Evolutionary conservation across 805 yeast genomes (phyloP).

Genomic region (Starmerella geochares): DNA sequence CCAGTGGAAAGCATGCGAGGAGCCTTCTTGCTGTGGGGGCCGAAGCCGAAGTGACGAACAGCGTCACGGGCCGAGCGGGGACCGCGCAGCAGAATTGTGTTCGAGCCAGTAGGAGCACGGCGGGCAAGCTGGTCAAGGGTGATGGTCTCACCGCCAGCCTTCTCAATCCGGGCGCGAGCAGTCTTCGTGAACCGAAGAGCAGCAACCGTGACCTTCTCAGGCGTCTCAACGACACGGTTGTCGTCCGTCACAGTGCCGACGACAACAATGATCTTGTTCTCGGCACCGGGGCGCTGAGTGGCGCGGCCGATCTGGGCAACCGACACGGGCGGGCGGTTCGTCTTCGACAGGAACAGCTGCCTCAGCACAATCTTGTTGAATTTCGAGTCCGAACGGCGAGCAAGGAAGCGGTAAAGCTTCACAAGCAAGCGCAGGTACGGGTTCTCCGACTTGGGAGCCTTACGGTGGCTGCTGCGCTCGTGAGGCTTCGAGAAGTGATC

Average conservation of each 20-base stretch:
- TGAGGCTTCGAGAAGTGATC: conserved; percentile 96
- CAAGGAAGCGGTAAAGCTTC: conserved; percentile 96
- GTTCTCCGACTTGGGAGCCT: conserved; percentile 98
- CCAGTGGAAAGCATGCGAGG: conserved; percentile 96
- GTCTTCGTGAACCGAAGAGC: conserved; percentile 99
- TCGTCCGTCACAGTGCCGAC: conserved; percentile 99
- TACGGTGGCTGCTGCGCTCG: conserved; percentile 90
- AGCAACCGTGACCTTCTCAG: conserved; percentile 88
- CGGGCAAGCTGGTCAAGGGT: conserved; percentile 98
- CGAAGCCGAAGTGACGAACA: conserved; percentile 98
- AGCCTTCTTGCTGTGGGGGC: conserved; percentile 99
- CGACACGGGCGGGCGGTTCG: conserved; percentile 99
- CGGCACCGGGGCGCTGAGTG: conserved; percentile 70
- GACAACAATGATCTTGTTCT: conserved; percentile 88
- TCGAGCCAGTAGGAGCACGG: conserved; percentile 98
- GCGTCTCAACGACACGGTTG: conserved; percentile 84
- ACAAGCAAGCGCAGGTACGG: conserved; percentile 97
- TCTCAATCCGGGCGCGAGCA: conserved; percentile 93
- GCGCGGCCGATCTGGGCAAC: conserved; percentile 83
- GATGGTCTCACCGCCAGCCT: conserved; percentile 99
- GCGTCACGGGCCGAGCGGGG: conserved; percentile 99
- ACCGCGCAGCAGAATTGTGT: conserved; percentile 97
- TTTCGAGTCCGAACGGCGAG: conserved; percentile 97
- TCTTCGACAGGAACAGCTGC: conserved; percentile 92
- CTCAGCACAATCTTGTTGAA: conserved; percentile 96